phyloP scores from a whole-genome alignment of 176 grass and related monocot species.

The Rhynchospora tenuis region DNA sequence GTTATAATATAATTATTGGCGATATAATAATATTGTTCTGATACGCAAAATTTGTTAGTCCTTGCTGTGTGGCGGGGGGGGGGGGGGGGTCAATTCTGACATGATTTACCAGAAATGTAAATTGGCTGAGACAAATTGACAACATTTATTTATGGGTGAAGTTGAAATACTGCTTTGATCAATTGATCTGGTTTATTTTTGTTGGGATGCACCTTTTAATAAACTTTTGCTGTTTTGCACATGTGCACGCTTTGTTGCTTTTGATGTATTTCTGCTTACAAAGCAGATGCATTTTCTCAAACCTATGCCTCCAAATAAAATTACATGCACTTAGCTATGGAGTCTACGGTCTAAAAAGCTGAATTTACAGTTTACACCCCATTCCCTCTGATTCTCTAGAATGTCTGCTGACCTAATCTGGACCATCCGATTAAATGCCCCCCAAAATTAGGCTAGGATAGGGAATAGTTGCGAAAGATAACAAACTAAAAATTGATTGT shows the following conservation, averaged over 20 bases:
- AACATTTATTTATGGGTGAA: not conserved
- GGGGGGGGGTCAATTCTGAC: not conserved
- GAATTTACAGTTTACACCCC: not conserved
- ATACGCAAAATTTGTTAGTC: not conserved
- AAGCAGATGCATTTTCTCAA: not conserved
- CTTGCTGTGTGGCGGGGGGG: not conserved
- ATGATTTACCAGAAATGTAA: not conserved
- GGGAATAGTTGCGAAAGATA: not conserved
- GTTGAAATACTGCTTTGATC: not conserved
- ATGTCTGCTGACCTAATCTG: not conserved
- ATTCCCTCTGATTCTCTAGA: not conserved
- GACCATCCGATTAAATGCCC: not conserved
- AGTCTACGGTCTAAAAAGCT: no score
- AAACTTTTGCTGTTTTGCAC: slow-evolving; percentile 3
- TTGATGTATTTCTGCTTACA: not conserved
- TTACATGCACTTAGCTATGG: not conserved
- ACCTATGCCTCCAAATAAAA: not conserved
- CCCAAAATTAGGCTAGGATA: not conserved
- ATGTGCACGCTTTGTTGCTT: not conserved
- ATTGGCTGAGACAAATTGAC: not conserved
- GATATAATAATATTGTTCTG: not conserved
- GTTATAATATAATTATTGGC: not conserved
- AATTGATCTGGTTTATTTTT: no score
- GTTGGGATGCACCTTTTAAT: not conserved
- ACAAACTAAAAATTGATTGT: not conserved